These are phyloP conservation scores for Ziziphus jujuba DNA, from an alignment of 306 rosid species.

Conservation along the genomic window DNA sequence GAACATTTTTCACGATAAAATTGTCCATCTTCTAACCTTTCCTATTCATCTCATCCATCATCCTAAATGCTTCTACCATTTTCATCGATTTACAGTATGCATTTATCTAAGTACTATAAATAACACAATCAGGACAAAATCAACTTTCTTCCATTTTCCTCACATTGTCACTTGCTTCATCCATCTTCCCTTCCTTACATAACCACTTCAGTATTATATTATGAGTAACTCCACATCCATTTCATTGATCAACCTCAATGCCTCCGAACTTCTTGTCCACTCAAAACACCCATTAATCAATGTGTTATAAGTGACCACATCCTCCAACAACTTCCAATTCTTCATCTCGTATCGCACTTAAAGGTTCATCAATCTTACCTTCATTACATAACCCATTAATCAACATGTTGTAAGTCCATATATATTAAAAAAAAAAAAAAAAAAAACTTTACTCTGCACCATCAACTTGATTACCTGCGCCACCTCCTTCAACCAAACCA, in stretches of 20 bases:
- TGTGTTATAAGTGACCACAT: constrained; percentile 84
- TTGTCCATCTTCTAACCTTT: constrained; percentile 56
- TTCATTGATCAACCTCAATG: constrained; percentile 52
- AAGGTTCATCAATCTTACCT: constrained; percentile 71
- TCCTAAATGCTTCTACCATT: constrained; percentile 58
- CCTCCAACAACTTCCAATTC: constrained; percentile 53
- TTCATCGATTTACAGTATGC: constrained; percentile 70
- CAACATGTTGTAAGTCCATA: constrained; percentile 82
- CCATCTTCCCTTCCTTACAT: constrained; percentile 69
- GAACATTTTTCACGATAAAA: constrained; percentile 66
- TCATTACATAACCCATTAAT: constrained; percentile 61
- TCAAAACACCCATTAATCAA: constrained; percentile 68
- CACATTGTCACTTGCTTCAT: constrained; percentile 48
- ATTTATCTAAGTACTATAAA: constrained; percentile 72
- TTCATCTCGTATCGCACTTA: constrained; percentile 74
- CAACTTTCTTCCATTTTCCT: constrained; percentile 66
- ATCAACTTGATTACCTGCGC: constrained; percentile 60
- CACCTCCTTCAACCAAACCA: constrained; percentile 78
- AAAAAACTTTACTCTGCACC: constrained; percentile 44
- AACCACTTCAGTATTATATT: constrained; percentile 84
- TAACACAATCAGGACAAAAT: constrained; percentile 60
- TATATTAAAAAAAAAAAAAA: too few species aligned
- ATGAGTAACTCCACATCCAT: constrained; percentile 63
- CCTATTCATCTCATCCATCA: constrained; percentile 76
- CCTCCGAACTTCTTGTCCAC: constrained; percentile 39